Percentiles rank a stretch among this genome's conserved stretches.
Evolutionary conservation across 225 moss, liverwort and hornwort genomes (phyloP).

Genomic region (Ulota crispa): DNA sequence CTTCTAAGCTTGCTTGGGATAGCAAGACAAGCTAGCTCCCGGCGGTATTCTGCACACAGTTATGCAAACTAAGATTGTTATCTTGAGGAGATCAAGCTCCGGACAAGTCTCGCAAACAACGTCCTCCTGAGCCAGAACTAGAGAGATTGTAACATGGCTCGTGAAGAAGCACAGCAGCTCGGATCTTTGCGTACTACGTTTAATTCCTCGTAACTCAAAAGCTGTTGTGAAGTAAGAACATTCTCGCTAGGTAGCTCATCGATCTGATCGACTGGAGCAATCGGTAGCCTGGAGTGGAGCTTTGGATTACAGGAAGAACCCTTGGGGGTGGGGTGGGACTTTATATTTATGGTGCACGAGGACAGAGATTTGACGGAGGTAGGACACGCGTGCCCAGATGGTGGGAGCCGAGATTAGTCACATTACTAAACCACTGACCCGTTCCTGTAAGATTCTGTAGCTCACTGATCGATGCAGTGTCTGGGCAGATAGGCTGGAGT

Average conservation of each 20-base stretch:
- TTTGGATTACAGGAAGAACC: background rate
- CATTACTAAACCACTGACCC: background rate
- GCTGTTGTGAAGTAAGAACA: background rate
- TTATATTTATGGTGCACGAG: background rate
- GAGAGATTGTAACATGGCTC: too few relatives aligned
- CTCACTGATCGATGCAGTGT: background rate
- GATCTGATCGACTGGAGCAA: background rate
- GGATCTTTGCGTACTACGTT: background rate
- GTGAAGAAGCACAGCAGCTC: background rate
- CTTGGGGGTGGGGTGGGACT: background rate
- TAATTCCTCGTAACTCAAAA: background rate
- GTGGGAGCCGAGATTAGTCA: background rate
- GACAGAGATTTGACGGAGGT: slow-evolving; percentile 2
- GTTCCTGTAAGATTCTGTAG: background rate
- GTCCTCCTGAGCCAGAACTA: background rate
- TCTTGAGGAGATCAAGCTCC: too few relatives aligned
- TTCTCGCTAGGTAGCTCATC: background rate
- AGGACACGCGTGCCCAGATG: background rate
- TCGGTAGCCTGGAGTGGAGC: background rate
- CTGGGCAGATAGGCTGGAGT: too few relatives aligned
- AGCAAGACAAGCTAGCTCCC: background rate
- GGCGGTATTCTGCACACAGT: background rate
- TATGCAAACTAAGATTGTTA: too few relatives aligned
- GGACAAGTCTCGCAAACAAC: too few relatives aligned
- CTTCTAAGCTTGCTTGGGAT: background rate